Base-by-base conservation (phyloP, 495 filamentous ascomycete genomes). In the Articulospora tetracladia region DNA sequence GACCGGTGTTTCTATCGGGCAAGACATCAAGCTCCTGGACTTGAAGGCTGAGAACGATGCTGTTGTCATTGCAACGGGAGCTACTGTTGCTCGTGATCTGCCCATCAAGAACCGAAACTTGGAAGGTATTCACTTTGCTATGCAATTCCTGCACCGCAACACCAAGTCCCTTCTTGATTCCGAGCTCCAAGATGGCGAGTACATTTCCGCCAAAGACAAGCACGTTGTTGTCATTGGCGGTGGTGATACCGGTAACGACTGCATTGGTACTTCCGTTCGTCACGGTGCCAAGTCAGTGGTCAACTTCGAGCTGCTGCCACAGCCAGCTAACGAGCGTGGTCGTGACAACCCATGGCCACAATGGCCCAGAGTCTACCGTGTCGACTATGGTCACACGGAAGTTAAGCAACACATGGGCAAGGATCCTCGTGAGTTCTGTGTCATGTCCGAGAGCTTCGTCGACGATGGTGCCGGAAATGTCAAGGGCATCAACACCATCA, bases 291-390 rank as follows among this genome's bases (percentile, higher is more conserved):
- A 94, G 74, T 95, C 90, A 1, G 91, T 99, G 59, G 88, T 87
- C 73, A 99, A 99, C 83, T 98, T 99, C 67, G 94, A 99, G 79
- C 80, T 99, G 25, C 85, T 99, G 41, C 94, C 94, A 25, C 92
- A 97, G 72, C 94, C 95, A 66, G 93, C 93, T 11, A 85, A 90
- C 65, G 89, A 97, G 81, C 92, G 94, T 72, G 93, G 91, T 59
- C 85, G 89, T 61, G 94, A 98, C 76, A 99, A 99, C 81, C 94
- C 94, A 52, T 99, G 94, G 94, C 94, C 94, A 0, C 95, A 98
- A 76, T 99, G 94, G 94, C 94, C 94, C 23, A 90, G 93, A 68
- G 94, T 99, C 74, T 98, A 98, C 82, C 91, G 94, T 69, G 87
- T 98, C 48, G 94, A 99, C 73, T 99, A 99, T 67, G 94, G 94